Evolutionary conservation across 2,329 filamentous ascomycete species (phyloP), one percentile per base, ranked within the genome.

Genomic region (Fusarium transvaalense): DNA sequence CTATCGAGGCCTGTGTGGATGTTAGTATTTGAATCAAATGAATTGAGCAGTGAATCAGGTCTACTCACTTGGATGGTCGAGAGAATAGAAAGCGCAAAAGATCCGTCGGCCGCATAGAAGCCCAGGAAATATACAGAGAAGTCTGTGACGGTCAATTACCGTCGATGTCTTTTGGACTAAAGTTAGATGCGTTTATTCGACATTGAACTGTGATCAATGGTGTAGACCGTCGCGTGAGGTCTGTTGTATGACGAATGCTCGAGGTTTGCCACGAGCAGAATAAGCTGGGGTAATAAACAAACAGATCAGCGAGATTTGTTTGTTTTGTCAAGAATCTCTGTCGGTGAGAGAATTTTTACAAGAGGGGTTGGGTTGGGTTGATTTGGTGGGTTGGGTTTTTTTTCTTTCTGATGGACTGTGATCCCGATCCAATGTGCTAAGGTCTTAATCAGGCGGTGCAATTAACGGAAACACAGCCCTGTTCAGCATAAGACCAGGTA

Each of bases 21-120:
- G 50, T 67, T 19, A 62, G 45, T 25, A 34, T 42, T n/a, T n/a
- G n/a, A n/a, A n/a, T n/a, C n/a, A n/a, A n/a, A n/a, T n/a, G n/a
- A n/a, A n/a, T n/a, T 25, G 23, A n/a, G 17, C 25, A 14, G 13
- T 34, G 31, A 25, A 17, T 35, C 19, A 15, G 7, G 14, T 19
- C 61, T 10, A 84, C 92, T 79, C 83, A 97, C 94, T 97, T 97
- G 82, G 93, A 92, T 79, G 93, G 93, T 86, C 96, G 78, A 39
- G 78, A 96, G 79, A 93, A 97, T 76, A 97, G 89, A 85, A 97
- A 96, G 84, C 93, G 92, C 79, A 97, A 89, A 78, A 97, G 89
- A 83, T 97, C 92, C 84, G 91, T 92, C 81, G 88, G 91, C 91
- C 89, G 94, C 94, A 97, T 97, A 90, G 89, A 92, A 88, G 82